A percentile compares a stretch with the other conserved stretches of the same genome.
Evolutionary conservation across 164 flowering plant species (phyloP).

Genomic region (Taxillus chinensis): DNA sequence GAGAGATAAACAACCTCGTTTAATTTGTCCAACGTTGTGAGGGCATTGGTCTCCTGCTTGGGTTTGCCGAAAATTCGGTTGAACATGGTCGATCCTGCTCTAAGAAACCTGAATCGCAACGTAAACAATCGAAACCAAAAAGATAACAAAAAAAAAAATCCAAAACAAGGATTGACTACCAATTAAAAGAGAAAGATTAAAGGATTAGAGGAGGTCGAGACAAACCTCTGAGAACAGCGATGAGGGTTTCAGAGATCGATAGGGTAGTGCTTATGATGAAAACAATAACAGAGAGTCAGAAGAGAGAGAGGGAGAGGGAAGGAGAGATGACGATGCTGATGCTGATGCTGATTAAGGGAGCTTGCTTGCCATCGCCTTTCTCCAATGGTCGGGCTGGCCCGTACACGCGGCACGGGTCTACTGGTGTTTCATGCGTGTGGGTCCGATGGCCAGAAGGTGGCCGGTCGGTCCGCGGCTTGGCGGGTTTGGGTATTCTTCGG

Average conservation of each 20-base stretch:
- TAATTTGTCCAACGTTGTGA: conserved; percentile 42
- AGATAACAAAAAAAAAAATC: not conserved
- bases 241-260: not conserved
- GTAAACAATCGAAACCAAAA: not conserved
- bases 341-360: not conserved
- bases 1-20: not conserved
- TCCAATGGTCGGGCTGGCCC: not conserved
- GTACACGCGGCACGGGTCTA: not conserved
- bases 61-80: conserved; percentile 43
- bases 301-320: not conserved
- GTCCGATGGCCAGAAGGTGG: too few relatives aligned
- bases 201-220: not conserved
- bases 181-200: too few relatives aligned
- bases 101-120: not conserved
- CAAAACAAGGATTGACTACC: too few relatives aligned
- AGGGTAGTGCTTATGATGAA: not conserved
- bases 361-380: not conserved
- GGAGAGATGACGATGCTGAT: not conserved
- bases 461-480: too few relatives aligned
- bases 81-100: conserved; percentile 13
- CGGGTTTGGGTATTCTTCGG: too few relatives aligned
- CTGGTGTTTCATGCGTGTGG: too few relatives aligned
- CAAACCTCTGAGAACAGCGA: not conserved
- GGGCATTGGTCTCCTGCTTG: conserved; percentile 41
- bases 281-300: not conserved